Evolutionary conservation across 345 rosid genomes (phyloP).

Genomic region (Salix caprea): DNA sequence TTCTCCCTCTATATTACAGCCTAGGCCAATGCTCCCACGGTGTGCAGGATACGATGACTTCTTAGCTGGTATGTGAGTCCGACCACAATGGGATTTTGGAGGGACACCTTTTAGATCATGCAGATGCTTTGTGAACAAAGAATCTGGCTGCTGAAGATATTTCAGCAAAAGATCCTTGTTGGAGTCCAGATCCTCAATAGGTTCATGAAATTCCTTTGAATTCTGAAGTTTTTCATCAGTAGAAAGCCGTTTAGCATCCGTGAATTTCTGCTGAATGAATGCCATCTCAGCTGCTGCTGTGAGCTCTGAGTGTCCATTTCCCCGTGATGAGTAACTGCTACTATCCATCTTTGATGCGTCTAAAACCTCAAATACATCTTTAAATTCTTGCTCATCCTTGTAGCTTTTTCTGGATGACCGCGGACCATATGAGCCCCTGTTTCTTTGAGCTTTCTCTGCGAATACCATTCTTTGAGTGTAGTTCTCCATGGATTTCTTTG

Average conservation of each 20-base stretch:
- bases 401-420: conserved; percentile 62
- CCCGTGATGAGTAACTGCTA: conserved; percentile 28
- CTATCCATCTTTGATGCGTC: conserved; percentile 54
- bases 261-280: conserved; percentile 64
- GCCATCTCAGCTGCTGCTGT: conserved; percentile 66
- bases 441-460: conserved; percentile 36
- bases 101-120: conserved; percentile 51
- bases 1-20: conserved; percentile 40
- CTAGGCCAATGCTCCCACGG: conserved; percentile 23
- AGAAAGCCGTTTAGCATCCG: conserved; percentile 74
- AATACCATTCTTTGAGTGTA: conserved; percentile 19
- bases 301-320: conserved; percentile 32
- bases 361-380: conserved; percentile 91
- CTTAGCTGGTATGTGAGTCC: conserved; percentile 30
- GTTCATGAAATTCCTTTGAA: conserved; percentile 70
- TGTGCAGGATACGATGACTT: conserved; percentile 37
- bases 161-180: conserved; percentile 72
- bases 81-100: conserved; percentile 44
- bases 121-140: conserved; percentile 73
- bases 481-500: conserved; percentile 37
- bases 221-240: conserved; percentile 64
- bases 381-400: conserved; percentile 74
- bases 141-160: conserved; percentile 87
- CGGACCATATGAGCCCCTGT: conserved; percentile 35
- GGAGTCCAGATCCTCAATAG: conserved; percentile 73